A percentile compares a stretch with the other conserved stretches of the same genome.
phyloP scores from a whole-genome alignment of 768 basidiomycete genomes.

The Lactifluus piperatus region DNA sequence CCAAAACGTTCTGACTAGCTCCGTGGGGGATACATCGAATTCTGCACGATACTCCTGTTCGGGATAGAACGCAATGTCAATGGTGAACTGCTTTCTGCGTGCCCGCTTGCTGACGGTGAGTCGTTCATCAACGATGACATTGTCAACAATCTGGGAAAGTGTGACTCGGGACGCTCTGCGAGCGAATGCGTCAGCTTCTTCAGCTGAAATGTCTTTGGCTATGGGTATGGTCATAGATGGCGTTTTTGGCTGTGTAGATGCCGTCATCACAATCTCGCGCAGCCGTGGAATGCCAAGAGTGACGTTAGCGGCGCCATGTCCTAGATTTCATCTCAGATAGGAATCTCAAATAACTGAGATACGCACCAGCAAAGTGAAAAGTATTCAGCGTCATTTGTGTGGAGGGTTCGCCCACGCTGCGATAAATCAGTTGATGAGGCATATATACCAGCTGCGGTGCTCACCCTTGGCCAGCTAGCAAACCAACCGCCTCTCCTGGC shows the following conservation, averaged over 20 bases:
- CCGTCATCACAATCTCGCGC: slow-evolving; percentile 98
- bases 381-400: slow-evolving; percentile 99
- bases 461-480: slow-evolving; percentile 95
- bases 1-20: slow-evolving; percentile 66
- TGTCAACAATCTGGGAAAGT: slow-evolving; percentile 82
- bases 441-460: slow-evolving; percentile 18
- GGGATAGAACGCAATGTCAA: slow-evolving; percentile 82
- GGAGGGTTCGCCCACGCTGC: slow-evolving; percentile 93
- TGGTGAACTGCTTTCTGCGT: slow-evolving; percentile 70
- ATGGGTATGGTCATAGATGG: slow-evolving; percentile 92
- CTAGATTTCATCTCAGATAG: slow-evolving; percentile 32
- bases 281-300: slow-evolving; percentile 98
- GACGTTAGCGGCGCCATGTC: slow-evolving; percentile 98
- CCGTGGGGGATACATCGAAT: slow-evolving; percentile 63
- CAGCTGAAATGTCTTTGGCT: slow-evolving; percentile 38
- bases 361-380: slow-evolving; percentile 94
- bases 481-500: slow-evolving; percentile 96
- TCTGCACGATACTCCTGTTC: slow-evolving; percentile 73
- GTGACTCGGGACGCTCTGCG: slow-evolving; percentile 80
- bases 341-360: slow-evolving; percentile 2
- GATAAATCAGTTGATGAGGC: not conserved
- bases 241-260: slow-evolving; percentile 90
- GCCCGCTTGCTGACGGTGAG: slow-evolving; percentile 57
- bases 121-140: slow-evolving; percentile 71
- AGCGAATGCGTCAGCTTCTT: slow-evolving; percentile 70